Percentiles rank a stretch among this genome's conserved stretches.
These are phyloP conservation scores for Sporisorium reilianum DNA, from an alignment of 1,284 basidiomycete genomes.

Conservation along the genomic window DNA sequence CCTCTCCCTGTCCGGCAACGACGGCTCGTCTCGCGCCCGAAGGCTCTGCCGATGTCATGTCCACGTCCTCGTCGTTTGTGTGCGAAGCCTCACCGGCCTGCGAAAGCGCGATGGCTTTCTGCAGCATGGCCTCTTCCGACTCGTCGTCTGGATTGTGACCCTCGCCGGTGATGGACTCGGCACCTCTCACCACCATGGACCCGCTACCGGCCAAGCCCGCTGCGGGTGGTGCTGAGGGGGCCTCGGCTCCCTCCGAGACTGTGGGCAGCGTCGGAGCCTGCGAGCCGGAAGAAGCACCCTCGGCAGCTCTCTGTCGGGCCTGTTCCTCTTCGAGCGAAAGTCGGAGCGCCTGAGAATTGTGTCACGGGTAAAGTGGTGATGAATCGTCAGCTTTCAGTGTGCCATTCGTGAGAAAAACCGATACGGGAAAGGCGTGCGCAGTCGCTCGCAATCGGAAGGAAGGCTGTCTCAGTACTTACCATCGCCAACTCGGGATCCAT, in stretches of 20 bases:
- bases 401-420: slow-evolving; percentile 4
- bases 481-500: slow-evolving; percentile 97
- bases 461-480: slow-evolving; percentile 74
- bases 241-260: slow-evolving; percentile 47
- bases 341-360: slow-evolving; percentile 81
- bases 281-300: slow-evolving; percentile 45
- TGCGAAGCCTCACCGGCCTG: slow-evolving; percentile 35
- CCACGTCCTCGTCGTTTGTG: slow-evolving; percentile 54
- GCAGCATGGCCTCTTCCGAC: slow-evolving; percentile 62
- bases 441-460: not conserved
- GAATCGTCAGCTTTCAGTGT: slow-evolving; percentile 26
- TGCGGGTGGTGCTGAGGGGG: slow-evolving; percentile 17
- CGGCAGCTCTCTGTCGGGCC: slow-evolving; percentile 76
- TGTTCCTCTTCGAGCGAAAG: slow-evolving; percentile 98
- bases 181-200: slow-evolving; percentile 60
- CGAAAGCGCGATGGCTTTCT: slow-evolving; percentile 61
- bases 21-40: slow-evolving; percentile 39
- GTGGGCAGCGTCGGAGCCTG: slow-evolving; percentile 48
- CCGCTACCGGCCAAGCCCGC: slow-evolving; percentile 53
- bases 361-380: not conserved
- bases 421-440: not conserved
- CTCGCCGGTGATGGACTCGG: slow-evolving; percentile 61
- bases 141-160: slow-evolving; percentile 55
- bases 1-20: slow-evolving; percentile 53
- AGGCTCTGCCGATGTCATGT: slow-evolving; percentile 55